These are phyloP conservation scores for Penicillium freii DNA, from an alignment of 2,329 filamentous ascomycete species.

Conservation along the genomic window DNA sequence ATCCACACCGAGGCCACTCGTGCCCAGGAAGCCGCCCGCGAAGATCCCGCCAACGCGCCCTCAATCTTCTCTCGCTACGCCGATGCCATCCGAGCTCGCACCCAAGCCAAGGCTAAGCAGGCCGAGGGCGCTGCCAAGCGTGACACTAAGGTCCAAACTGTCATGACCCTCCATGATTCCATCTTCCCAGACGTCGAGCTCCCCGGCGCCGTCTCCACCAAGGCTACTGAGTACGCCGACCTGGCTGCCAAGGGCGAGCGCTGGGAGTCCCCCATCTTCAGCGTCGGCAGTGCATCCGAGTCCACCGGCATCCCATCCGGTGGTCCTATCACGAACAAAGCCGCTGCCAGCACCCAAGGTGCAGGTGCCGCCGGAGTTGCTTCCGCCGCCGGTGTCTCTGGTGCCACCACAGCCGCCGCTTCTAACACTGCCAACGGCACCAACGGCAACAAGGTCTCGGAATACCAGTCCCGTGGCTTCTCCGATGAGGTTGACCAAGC, in stretches of 20 bases:
- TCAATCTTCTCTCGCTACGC: constrained; percentile 88
- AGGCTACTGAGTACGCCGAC: constrained; percentile 91
- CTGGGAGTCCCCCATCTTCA: constrained; percentile 95
- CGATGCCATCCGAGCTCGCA: constrained; percentile 68
- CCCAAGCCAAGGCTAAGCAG: constrained; percentile 76
- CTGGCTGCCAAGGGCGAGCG: constrained; percentile 82
- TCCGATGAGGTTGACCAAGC: constrained; percentile 34
- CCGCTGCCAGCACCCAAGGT: constrained; percentile 39
- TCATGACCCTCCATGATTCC: constrained; percentile 82
- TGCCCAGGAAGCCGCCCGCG: constrained; percentile 63
- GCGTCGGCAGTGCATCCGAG: constrained; percentile 72
- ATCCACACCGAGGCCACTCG: constrained; percentile 81
- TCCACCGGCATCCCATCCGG: constrained; percentile 67
- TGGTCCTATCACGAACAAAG: constrained; percentile 57
- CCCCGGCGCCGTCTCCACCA: constrained; percentile 83
- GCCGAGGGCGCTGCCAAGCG: constrained; percentile 56
- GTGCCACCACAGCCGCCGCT: constrained; percentile 11
- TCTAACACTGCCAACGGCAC: constrained; percentile 2
- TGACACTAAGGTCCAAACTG: constrained; percentile 75
- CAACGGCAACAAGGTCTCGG: constrained; percentile 8
- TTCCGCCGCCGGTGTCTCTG: constrained; percentile 14
- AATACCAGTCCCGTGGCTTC: constrained; percentile 30
- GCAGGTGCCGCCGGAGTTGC: constrained; percentile 14
- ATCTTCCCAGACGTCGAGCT: constrained; percentile 87
- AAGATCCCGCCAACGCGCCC: constrained; percentile 68